phyloP scores from a whole-genome alignment of 345 rosid species.

The Syzygium grande region DNA sequence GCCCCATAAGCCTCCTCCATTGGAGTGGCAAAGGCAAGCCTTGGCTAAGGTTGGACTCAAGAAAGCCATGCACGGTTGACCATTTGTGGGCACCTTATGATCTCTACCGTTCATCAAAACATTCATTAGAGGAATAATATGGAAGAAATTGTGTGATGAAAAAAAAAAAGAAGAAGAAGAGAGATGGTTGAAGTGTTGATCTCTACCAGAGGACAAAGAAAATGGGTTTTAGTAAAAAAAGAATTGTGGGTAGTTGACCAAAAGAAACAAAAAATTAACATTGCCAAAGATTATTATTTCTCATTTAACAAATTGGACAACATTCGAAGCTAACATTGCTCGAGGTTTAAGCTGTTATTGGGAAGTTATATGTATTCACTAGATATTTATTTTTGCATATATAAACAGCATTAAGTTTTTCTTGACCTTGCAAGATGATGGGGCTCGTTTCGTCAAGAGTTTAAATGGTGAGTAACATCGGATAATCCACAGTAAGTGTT shows the following conservation, averaged over 20 bases:
- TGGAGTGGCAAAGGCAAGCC: conserved; percentile 64
- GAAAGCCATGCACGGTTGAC: conserved; percentile 43
- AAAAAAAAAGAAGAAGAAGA: background rate
- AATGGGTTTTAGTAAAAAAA: background rate
- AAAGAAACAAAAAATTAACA: background rate
- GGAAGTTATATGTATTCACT: background rate
- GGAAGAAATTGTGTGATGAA: background rate
- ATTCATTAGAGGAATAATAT: conserved; percentile 20
- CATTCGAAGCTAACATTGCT: background rate
- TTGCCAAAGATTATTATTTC: background rate
- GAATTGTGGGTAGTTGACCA: background rate
- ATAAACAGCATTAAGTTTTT: background rate
- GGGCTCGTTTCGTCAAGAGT: background rate
- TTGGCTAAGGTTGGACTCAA: conserved; percentile 42
- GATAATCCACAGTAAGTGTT: background rate
- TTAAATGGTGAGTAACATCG: background rate
- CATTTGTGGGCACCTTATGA: conserved; percentile 50
- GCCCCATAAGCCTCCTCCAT: conserved; percentile 48
- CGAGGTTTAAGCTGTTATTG: background rate
- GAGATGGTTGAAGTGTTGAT: background rate
- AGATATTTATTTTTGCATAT: background rate
- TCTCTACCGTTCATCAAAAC: conserved; percentile 24
- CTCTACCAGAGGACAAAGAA: background rate
- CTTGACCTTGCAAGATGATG: background rate
- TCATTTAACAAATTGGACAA: background rate